Evolutionary conservation across 148 eudicot genomes (phyloP), one percentile per base, ranked within the genome.

Genomic region (Cornus suecica): DNA sequence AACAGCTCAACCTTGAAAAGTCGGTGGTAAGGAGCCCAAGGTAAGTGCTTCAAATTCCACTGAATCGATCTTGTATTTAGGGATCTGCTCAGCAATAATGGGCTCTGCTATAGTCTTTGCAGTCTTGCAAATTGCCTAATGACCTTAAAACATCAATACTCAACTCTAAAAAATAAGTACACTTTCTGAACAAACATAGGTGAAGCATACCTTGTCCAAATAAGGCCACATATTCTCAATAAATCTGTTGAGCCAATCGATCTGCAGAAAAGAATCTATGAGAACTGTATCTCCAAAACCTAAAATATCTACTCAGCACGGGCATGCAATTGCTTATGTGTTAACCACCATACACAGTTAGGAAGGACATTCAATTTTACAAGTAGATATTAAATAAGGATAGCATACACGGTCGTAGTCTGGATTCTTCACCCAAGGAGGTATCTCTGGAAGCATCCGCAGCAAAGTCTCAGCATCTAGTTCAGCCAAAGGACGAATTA

Each of bases 201-300:
- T 27, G 30, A 65, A 51, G 64, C 75, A 37, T 80, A 94, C 98
- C 99, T 90, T 92, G 80, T 94, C 94, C 69, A 94, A 83, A 83
- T 88, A 90, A 77, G 99, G 99, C 99, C 99, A 94, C 99, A 94
- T 89, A 66, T 66, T 77, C 34, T 83, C 86, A 69, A 92, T 82
- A 69, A 94, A 92, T 80, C 84, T 90, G 88, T 92, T 94, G 60
- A 94, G 91, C 99, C 99, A 94, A 80, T 94, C 98, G 76, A 94
- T 65, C 98, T 94, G 82, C 48, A 62, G 74, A 78, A 75, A 58
- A 58, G n/a, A 45, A 77, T 42, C 25, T 16, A 42, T n/a, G 41
- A 32, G 66, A 72, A 73, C n/a, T 41, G 32, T 56, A 5, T 3
- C 4, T 3, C 20, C 24, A 58, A 52, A 58, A 58, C 24, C 62